Base-by-base conservation (phyloP, 805 yeast genomes). In the Candida anglica region DNA sequence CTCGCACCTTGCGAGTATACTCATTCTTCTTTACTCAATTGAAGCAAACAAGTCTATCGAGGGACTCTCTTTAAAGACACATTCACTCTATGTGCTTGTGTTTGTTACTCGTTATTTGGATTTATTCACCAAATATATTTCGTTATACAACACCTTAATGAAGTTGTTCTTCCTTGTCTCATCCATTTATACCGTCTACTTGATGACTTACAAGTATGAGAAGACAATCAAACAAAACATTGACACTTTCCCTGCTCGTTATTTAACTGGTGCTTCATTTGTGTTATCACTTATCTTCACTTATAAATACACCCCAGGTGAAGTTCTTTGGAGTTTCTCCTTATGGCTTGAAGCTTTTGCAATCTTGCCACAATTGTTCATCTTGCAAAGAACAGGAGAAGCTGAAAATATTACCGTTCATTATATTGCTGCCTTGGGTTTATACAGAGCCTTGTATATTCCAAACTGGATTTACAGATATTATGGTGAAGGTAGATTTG, bases 401-500 rank as follows among this genome's bases (percentile, higher is more conserved):
- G 89, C 96, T 3, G 84, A 85, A 56, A 75, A 85, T 41, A 71
- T 93, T 52, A 93, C 98, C 3, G 74, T 82, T 32, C 97, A 93
- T 59, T 93, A 93, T 59, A 86, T 93, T 41, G 89, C 91, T 58
- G 95, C 97, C 1, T 68, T 93, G 53, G 98, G 98, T 11, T 46
- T 83, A 2, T 93, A 93, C 69, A 73, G 98, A 46, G 84, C 91
- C 0, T 68, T 93, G 33, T 93, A 93, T 57, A 77, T 93, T 46
- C 94, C 95, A 44, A 93, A 91, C 62, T 93, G 98, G 98, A 56
- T 88, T 45, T 93, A 88, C 73, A 77, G 97, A 58, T 86, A 81
- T 63, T 63, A 63, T 40, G 59, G 71, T 9, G 91, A 84, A 43
- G 73, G 68, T 16, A 67, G 71, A 43, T 66, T 82, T 37, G 96